Percentiles rank a stretch among this genome's conserved stretches.
These are phyloP conservation scores for Phialocephala subalpina DNA, from an alignment of 2,329 filamentous ascomycete genomes.

Conservation along the genomic window DNA sequence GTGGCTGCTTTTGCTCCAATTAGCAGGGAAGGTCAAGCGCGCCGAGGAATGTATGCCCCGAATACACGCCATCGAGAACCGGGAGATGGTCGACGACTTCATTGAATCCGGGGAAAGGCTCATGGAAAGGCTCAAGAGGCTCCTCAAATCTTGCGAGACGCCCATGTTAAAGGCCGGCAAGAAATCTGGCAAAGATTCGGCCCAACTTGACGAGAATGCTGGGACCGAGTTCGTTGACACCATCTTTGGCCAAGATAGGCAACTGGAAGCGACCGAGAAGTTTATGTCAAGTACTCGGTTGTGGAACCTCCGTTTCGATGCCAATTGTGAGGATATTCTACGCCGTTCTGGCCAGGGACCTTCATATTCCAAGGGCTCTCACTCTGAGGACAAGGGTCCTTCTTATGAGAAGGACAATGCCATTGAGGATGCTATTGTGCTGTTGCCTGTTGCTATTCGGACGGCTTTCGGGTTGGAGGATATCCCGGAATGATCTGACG, in stretches of 20 bases:
- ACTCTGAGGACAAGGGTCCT: no score
- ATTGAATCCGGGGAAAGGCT: constrained; percentile 88
- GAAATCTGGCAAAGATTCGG: constrained; percentile 69
- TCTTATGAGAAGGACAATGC: no score
- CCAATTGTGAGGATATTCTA: constrained; percentile 93
- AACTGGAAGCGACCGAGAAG: constrained; percentile 89
- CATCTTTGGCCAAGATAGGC: constrained; percentile 90
- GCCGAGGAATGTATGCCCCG: constrained; percentile 79
- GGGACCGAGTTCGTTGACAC: constrained; percentile 96
- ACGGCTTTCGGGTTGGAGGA: no score
- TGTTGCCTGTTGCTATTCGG: no score
- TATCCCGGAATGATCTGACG: no score
- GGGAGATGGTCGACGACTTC: constrained; percentile 88
- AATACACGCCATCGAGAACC: constrained; percentile 76
- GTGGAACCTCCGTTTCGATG: constrained; percentile 94
- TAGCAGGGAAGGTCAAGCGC: constrained; percentile 92
- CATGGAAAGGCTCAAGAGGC: constrained; percentile 82
- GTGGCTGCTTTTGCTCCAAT: constrained; percentile 93
- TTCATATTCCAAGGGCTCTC: no score
- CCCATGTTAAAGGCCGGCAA: constrained; percentile 94
- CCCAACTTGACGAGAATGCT: constrained; percentile 87
- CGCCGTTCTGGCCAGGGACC: constrained; percentile 58
- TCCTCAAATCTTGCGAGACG: constrained; percentile 90
- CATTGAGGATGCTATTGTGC: no score
- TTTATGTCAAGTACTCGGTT: constrained; percentile 73